phyloP scores from a whole-genome alignment of 352 stramenopile species.

The Thraustotheca clavata region DNA sequence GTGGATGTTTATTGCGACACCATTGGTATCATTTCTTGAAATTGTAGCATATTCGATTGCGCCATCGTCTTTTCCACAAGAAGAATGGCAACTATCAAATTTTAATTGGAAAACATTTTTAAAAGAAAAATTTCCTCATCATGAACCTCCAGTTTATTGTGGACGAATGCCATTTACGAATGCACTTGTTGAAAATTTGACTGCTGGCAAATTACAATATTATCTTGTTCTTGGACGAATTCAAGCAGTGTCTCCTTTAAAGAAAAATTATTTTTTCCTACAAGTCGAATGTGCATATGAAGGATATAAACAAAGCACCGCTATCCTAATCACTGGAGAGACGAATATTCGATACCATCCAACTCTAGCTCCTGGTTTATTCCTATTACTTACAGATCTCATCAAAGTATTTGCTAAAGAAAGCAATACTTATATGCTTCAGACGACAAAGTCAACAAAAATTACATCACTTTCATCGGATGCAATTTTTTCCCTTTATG shows the following conservation, averaged over 20 bases:
- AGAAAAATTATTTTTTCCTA: conserved; percentile 52
- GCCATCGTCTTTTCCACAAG: neutral
- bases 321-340: conserved; percentile 40
- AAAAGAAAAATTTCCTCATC: conserved; percentile 26
- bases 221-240: conserved; percentile 43
- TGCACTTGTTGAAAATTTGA: neutral
- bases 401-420: conserved; percentile 57
- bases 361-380: conserved; percentile 36
- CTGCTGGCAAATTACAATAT: conserved; percentile 26
- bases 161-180: conserved; percentile 25
- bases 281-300: conserved; percentile 35
- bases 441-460: conserved; percentile 30
- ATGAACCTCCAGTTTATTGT: conserved; percentile 42
- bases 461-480: neutral
- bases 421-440: conserved; percentile 50
- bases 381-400: conserved; percentile 47
- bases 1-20: conserved; percentile 41
- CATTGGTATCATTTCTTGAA: conserved; percentile 33
- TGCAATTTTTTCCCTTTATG: neutral
- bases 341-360: conserved; percentile 32
- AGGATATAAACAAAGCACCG: conserved; percentile 30
- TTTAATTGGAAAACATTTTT: conserved; percentile 27
- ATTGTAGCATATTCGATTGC: conserved; percentile 24
- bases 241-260: conserved; percentile 42
- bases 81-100: conserved; percentile 13